phyloP scores from a whole-genome alignment of 164 flowering plant genomes.

The Kingdonia uniflora region DNA sequence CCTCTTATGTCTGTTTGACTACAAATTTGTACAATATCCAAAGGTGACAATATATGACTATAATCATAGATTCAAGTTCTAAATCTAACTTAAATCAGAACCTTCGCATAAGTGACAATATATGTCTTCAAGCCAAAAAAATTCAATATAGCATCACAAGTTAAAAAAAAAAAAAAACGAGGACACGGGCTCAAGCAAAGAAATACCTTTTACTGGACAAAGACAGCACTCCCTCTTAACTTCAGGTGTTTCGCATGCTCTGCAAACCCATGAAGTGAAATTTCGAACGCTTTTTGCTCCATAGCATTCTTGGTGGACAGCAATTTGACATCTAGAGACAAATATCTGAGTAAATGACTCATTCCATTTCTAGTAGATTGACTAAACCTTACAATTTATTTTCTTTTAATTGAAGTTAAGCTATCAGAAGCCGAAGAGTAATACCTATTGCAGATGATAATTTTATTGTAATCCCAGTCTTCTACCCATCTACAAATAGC shows the following conservation, averaged over 20 bases:
- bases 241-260: constrained; percentile 91
- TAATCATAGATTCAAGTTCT: too few relatives aligned
- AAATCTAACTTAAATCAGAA: too few relatives aligned
- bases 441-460: constrained; percentile 91
- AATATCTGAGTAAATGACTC: background rate
- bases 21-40: too few relatives aligned
- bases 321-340: constrained; percentile 86
- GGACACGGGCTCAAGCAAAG: constrained; percentile 2
- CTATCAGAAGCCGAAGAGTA: background rate
- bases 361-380: too few relatives aligned
- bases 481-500: constrained; percentile 98
- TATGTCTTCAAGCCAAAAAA: background rate
- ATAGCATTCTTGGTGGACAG: constrained; percentile 99
- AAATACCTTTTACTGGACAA: constrained; percentile 93
- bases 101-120: too few relatives aligned
- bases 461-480: constrained; percentile 98
- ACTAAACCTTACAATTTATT: too few relatives aligned
- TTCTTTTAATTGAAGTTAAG: too few relatives aligned
- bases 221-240: constrained; percentile 84
- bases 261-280: constrained; percentile 98
- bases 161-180: background rate
- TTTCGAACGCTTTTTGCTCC: constrained; percentile 70
- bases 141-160: background rate
- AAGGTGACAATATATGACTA: too few relatives aligned
- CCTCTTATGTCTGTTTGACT: too few relatives aligned